Base-by-base conservation (phyloP, 2,329 filamentous ascomycete genomes). In the Hypoxylon sp. region DNA sequence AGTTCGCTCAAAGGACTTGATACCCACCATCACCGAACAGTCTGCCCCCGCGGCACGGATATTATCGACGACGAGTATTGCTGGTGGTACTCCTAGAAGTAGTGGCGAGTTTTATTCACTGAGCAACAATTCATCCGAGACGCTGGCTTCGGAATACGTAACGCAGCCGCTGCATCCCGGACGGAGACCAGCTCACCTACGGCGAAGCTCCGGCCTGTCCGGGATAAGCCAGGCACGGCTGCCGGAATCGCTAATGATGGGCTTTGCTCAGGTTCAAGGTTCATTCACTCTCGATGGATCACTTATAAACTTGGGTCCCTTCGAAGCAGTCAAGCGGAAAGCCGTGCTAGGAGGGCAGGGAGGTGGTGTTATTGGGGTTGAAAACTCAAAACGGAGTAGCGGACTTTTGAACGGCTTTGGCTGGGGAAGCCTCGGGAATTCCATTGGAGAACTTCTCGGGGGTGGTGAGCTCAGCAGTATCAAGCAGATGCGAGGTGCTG, bases 321-420 rank as follows among this genome's bases (percentile, higher is more conserved):
- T 99, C 72, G 95, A 99, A 74, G 92, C 96, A 72, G 94, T 98
- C 39, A 99, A 99, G 77, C 87, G 94, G 62, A 97, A 97, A 79
- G 94, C 92, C 2, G 93, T 97, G 6, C 87, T 97, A 4, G 92
- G 93, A 50, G 91, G 91, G 1, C 93, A 97, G 72, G 92, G 92
- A 34, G 92, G 92, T 44, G 93, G 93, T 32, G 93, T 97, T 1
- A 88, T 97, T 51, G 92, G 92, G 10, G 81, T 97, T 8, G 92
- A 96, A 68, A 85, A 86, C 15, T 78, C 80, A 1, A 95, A 92
- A 75, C 86, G 89, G 60, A 88, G 92, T 53, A 93, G 89, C 71
- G 90, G 94, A 1, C 85, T 98, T 48, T 87, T 97, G 71, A 89
- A 91, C 51, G 86, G 91, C 1, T 89, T 98, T 68, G 94, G 93